These are phyloP conservation scores for Rubroboletus pulcherrimus DNA, from an alignment of 768 basidiomycete species.

Conservation along the genomic window DNA sequence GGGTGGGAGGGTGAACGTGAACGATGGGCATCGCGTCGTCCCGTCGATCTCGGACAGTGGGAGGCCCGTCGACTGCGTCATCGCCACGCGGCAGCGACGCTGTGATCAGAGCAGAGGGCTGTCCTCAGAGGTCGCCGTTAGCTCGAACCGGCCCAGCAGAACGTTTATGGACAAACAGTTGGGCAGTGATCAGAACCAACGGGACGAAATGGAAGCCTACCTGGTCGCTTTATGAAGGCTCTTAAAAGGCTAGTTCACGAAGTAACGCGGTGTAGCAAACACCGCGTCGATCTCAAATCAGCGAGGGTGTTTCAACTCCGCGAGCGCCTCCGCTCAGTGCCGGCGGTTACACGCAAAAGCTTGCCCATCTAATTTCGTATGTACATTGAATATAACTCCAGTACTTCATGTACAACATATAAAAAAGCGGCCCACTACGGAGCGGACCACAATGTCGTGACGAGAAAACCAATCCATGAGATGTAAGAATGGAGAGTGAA, in stretches of 20 bases:
- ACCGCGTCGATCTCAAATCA: constrained; percentile 11
- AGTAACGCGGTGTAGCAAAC: background rate
- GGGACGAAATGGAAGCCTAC: background rate
- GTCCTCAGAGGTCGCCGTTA: background rate
- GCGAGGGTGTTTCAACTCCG: constrained; percentile 14
- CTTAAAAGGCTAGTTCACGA: background rate
- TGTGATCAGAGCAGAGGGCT: background rate
- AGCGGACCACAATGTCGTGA: background rate
- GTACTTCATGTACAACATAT: background rate
- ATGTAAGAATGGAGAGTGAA: background rate
- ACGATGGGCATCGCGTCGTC: constrained; percentile 5
- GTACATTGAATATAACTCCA: background rate
- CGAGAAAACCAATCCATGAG: background rate
- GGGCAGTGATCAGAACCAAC: background rate
- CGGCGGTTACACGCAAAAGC: background rate
- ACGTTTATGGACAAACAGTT: background rate
- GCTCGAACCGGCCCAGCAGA: background rate
- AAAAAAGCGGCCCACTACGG: background rate
- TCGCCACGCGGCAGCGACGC: background rate
- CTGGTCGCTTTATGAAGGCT: background rate
- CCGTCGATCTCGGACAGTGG: background rate
- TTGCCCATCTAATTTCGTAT: background rate
- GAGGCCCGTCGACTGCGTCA: constrained; percentile 4
- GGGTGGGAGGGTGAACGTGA: constrained; percentile 17
- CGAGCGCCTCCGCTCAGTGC: background rate